Evolutionary conservation across 1,284 basidiomycete species (phyloP).

Genomic region (Boletus subluridellus): DNA sequence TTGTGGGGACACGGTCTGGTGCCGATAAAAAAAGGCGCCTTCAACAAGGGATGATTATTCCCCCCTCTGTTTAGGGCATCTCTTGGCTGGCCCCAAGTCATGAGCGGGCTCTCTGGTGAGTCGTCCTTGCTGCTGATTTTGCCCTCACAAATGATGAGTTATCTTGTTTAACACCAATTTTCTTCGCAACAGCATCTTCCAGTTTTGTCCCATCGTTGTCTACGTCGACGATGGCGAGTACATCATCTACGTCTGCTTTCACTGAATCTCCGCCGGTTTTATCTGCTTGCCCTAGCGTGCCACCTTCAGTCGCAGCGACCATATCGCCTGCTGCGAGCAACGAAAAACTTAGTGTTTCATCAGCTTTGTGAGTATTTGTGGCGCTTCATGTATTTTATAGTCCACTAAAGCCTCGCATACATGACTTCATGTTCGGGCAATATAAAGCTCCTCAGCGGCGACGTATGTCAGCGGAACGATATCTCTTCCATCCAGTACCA

Average conservation of each 20-base stretch:
- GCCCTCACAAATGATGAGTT: background rate
- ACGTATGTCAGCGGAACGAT: background rate
- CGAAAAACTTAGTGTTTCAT: background rate
- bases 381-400: background rate
- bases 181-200: background rate
- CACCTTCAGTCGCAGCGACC: background rate
- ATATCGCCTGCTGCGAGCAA: background rate
- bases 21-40: constrained; percentile 1
- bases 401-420: background rate
- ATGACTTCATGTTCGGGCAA: background rate
- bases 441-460: background rate
- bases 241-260: background rate
- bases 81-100: background rate
- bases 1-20: background rate
- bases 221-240: background rate
- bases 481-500: background rate
- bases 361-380: constrained; percentile 1
- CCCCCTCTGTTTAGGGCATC: background rate
- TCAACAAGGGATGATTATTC: background rate
- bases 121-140: background rate
- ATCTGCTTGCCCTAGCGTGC: background rate
- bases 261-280: background rate
- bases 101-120: constrained; percentile 3
- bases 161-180: background rate
- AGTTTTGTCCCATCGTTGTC: background rate